phyloP scores from a whole-genome alignment of 140 eudicot genomes.

The Stevia rebaudiana region DNA sequence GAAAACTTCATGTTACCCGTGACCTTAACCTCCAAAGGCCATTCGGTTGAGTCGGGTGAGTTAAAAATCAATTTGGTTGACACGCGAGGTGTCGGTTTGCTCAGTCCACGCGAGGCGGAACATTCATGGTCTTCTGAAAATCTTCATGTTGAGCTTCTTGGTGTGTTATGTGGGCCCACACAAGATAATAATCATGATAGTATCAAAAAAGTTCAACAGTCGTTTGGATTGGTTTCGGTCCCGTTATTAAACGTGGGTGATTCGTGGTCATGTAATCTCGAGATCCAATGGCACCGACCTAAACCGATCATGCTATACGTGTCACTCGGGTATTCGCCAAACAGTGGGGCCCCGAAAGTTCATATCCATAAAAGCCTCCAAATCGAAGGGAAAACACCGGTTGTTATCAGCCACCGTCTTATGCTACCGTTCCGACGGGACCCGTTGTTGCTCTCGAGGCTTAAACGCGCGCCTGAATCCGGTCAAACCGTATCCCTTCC shows the following conservation, averaged over 20 bases:
- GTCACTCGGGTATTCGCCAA: slow-evolving; percentile 74
- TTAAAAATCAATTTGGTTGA: slow-evolving; percentile 88
- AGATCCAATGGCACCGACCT: slow-evolving; percentile 89
- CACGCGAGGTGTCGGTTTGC: slow-evolving; percentile 82
- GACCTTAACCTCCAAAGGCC: slow-evolving; percentile 74
- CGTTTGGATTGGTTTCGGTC: slow-evolving; percentile 87
- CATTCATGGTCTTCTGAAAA: slow-evolving; percentile 42
- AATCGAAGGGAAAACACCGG: slow-evolving; percentile 87
- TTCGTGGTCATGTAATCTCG: slow-evolving; percentile 86
- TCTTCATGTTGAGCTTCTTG: slow-evolving; percentile 87
- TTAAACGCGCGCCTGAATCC: slow-evolving; percentile 45
- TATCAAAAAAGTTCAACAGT: slow-evolving; percentile 68
- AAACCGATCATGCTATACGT: slow-evolving; percentile 87
- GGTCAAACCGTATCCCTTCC: slow-evolving; percentile 52
- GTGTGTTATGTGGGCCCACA: slow-evolving; percentile 22
- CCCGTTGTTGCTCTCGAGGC: slow-evolving; percentile 64
- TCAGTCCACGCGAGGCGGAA: slow-evolving; percentile 81
- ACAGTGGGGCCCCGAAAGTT: slow-evolving; percentile 52
- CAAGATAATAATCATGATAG: slow-evolving; percentile 33
- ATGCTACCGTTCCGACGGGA: slow-evolving; percentile 89
- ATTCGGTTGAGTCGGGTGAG: slow-evolving; percentile 73
- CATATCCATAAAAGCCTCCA: slow-evolving; percentile 83
- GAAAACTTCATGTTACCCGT: slow-evolving; percentile 81
- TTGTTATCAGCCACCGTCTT: slow-evolving; percentile 58
- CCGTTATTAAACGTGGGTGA: slow-evolving; percentile 66